These are phyloP conservation scores for Arthrobotrys pseudoclavata DNA, from an alignment of 2,329 filamentous ascomycete genomes.

Conservation along the genomic window DNA sequence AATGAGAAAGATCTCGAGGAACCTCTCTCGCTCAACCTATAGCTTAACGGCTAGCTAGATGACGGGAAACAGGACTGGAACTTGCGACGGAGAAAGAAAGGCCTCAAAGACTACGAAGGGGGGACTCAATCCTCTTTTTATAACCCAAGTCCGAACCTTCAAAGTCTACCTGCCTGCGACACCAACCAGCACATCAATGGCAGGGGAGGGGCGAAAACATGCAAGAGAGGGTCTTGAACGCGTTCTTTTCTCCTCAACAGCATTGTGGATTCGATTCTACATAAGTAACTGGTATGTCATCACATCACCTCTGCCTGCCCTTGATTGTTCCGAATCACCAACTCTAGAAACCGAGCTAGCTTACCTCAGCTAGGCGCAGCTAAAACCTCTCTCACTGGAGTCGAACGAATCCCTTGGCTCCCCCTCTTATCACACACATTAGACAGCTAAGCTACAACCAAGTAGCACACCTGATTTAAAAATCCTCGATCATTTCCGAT, in stretches of 20 bases:
- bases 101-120: slow-evolving; percentile 9
- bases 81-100: slow-evolving; percentile 27
- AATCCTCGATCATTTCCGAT: no score
- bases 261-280: slow-evolving; percentile 23
- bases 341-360: slow-evolving; percentile 34
- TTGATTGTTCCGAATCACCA: slow-evolving; percentile 52
- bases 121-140: slow-evolving; percentile 46
- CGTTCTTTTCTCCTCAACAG: slow-evolving; percentile 35
- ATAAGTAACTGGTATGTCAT: slow-evolving; percentile 48
- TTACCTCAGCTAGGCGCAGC: slow-evolving; percentile 45
- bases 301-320: slow-evolving; percentile 50
- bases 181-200: slow-evolving; percentile 27
- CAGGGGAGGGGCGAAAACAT: slow-evolving; percentile 17
- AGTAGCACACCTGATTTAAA: no score
- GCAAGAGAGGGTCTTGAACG: slow-evolving; percentile 30
- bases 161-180: background rate
- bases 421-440: slow-evolving; percentile 49
- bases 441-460: slow-evolving; percentile 20
- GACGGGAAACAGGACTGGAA: slow-evolving; percentile 27
- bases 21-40: slow-evolving; percentile 9
- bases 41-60: background rate
- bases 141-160: slow-evolving; percentile 9
- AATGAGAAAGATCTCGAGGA: slow-evolving; percentile 11
- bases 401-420: slow-evolving; percentile 25
- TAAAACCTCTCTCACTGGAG: slow-evolving; percentile 53